Evolutionary conservation across 192 early-diverging fungal genomes (phyloP).

Genomic region (Anaeromyces robustus): DNA sequence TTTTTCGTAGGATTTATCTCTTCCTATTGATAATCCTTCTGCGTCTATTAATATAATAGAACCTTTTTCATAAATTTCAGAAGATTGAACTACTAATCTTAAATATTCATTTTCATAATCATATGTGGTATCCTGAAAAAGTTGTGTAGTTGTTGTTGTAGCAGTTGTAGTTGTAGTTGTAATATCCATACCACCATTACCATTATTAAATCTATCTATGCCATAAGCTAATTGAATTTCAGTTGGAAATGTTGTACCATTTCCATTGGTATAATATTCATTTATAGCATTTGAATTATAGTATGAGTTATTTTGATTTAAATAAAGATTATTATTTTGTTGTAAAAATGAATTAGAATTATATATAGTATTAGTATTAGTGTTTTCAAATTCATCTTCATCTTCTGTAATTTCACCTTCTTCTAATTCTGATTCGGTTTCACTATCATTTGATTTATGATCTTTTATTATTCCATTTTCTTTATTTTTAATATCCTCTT

Average conservation of each 20-base stretch:
- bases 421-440: background rate
- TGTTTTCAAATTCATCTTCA: background rate
- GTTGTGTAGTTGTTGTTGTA: background rate
- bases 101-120: background rate
- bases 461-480: too few species aligned
- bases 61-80: slow-evolving; percentile 2
- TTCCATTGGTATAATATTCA: background rate
- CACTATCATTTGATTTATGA: background rate
- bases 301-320: too few species aligned
- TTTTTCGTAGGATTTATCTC: slow-evolving; percentile 33
- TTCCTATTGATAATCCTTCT: slow-evolving; percentile 37
- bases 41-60: slow-evolving; percentile 32
- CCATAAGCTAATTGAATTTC: background rate
- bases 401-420: background rate
- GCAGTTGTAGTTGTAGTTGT: background rate
- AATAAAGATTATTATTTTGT: too few species aligned
- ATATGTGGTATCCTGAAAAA: too few species aligned
- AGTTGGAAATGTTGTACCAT: background rate
- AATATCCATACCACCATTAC: too few species aligned
- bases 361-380: background rate
- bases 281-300: background rate
- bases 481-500: background rate
- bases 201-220: background rate
- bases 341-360: background rate
- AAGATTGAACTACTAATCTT: background rate